A percentile compares a stretch with the other conserved stretches of the same genome.
Evolutionary conservation across 441 rosid species (phyloP).

Genomic region (Raphanus hybrid): DNA sequence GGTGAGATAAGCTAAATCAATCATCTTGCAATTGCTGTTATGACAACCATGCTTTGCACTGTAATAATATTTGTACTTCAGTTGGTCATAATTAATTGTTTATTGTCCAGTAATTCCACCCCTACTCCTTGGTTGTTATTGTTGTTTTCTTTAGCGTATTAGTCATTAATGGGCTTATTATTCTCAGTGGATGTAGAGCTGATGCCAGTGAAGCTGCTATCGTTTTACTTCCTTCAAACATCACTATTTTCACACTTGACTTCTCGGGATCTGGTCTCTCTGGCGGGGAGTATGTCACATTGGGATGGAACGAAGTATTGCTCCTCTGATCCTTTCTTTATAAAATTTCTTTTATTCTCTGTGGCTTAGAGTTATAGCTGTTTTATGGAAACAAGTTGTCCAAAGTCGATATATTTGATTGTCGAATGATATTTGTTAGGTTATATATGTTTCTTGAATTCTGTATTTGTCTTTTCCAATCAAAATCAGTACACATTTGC

Average conservation of each 20-base stretch:
- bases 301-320: conserved; percentile 94
- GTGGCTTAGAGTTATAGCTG: background rate
- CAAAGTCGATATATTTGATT: conserved; percentile 6
- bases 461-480: background rate
- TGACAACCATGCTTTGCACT: background rate
- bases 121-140: conserved; percentile 1
- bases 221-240: conserved; percentile 90
- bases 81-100: background rate
- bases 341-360: background rate
- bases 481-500: background rate
- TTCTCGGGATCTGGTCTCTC: conserved; percentile 99
- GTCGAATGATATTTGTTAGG: background rate
- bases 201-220: conserved; percentile 99
- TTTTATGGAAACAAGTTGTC: conserved; percentile 5
- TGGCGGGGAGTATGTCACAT: conserved; percentile 91
- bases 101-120: background rate
- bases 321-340: background rate
- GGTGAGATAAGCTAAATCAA: background rate
- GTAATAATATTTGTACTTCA: background rate
- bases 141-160: background rate
- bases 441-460: background rate
- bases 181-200: conserved; percentile 93
- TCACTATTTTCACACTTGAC: conserved; percentile 93
- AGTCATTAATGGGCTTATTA: conserved; percentile 5
- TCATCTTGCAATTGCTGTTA: background rate